Evolutionary conservation across 2,329 filamentous ascomycete genomes (phyloP).

Genomic region (Chaetomium olivaceum): DNA sequence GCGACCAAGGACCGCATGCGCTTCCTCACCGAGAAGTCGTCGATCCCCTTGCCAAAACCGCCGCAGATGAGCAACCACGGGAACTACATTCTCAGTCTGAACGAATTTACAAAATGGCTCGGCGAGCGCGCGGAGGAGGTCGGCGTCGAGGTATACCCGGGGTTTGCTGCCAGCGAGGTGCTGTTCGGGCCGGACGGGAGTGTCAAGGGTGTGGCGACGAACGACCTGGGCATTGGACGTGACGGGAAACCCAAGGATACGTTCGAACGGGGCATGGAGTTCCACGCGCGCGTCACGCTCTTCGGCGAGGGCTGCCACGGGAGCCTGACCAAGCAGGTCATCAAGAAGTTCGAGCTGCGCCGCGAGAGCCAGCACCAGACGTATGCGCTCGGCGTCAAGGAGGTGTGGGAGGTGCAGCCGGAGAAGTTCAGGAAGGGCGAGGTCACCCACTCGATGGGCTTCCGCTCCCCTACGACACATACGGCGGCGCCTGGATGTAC

Average conservation of each 20-base stretch:
- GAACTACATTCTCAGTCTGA: constrained; percentile 96
- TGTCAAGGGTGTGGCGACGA: constrained; percentile 92
- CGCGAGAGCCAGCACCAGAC: constrained; percentile 91
- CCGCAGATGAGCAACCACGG: constrained; percentile 98
- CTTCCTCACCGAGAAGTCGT: constrained; percentile 79
- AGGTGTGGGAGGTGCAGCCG: constrained; percentile 94
- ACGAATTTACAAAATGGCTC: constrained; percentile 93
- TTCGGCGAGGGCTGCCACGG: constrained; percentile 96
- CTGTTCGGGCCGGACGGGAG: constrained; percentile 84
- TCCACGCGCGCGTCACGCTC: constrained; percentile 86
- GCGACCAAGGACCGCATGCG: constrained; percentile 86
- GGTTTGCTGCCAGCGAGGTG: constrained; percentile 91
- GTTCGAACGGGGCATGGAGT: constrained; percentile 98
- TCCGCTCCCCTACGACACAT: constrained; percentile 82
- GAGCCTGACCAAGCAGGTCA: constrained; percentile 90
- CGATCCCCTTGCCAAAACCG: constrained; percentile 81
- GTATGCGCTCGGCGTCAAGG: constrained; percentile 91
- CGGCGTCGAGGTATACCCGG: constrained; percentile 93
- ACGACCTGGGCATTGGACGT: constrained; percentile 83
- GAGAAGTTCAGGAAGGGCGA: constrained; percentile 88
- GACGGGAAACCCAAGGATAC: constrained; percentile 83
- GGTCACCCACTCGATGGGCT: constrained; percentile 88
- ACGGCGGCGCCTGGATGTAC: constrained; percentile 99
- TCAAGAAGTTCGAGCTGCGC: constrained; percentile 89
- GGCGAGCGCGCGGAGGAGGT: constrained; percentile 95